Percentiles rank a stretch among this genome's conserved stretches.
These are phyloP conservation scores for Camelina hispida DNA, from an alignment of 345 rosid genomes.

Conservation along the genomic window DNA sequence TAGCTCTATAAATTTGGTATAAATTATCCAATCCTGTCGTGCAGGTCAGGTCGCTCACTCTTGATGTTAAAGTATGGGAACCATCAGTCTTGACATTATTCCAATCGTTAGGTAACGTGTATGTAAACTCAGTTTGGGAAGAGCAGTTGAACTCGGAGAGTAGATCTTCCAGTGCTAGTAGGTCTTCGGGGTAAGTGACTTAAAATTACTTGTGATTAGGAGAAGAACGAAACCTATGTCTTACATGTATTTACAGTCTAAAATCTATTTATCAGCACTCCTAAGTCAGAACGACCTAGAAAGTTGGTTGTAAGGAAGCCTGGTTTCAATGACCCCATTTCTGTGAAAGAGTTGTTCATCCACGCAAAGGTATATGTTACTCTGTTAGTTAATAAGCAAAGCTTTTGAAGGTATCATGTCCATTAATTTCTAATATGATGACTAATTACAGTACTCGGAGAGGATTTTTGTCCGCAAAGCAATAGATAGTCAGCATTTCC, in stretches of 20 bases:
- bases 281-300: conserved; percentile 53
- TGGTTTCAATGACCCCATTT: conserved; percentile 56
- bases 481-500: conserved; percentile 52
- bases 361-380: conserved; percentile 66
- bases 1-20: conserved; percentile 2
- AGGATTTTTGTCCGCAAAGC: conserved; percentile 57
- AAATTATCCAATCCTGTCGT: conserved; percentile 28
- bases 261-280: conserved; percentile 47
- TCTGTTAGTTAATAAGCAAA: conserved; percentile 1
- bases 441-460: conserved; percentile 63
- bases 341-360: conserved; percentile 77
- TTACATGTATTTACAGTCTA: conserved; percentile 36
- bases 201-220: conserved; percentile 12
- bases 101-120: conserved; percentile 72
- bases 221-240: conserved; percentile 8
- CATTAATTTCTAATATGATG: conserved; percentile 9
- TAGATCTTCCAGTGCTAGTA: conserved; percentile 47
- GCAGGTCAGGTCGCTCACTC: conserved; percentile 82
- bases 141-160: conserved; percentile 56
- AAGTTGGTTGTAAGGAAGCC: conserved; percentile 63
- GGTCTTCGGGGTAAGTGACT: conserved; percentile 54
- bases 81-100: conserved; percentile 74
- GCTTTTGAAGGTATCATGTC: neutral
- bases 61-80: conserved; percentile 85
- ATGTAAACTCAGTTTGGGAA: conserved; percentile 84